Evolutionary conservation across 2,329 filamentous ascomycete species (phyloP).

Genomic region (Colletotrichum scovillei): DNA sequence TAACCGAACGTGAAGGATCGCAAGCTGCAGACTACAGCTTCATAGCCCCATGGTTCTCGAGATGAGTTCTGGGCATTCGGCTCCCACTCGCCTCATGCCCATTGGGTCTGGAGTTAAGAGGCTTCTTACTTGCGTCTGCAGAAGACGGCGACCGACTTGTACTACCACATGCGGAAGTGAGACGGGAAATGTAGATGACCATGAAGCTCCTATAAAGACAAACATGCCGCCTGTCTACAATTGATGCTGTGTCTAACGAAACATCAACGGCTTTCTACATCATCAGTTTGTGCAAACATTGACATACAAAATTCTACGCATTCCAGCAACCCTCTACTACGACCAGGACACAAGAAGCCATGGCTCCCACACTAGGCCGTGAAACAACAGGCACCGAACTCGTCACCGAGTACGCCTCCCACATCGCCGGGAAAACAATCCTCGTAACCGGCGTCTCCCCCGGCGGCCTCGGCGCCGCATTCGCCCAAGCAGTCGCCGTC

Average conservation of each 20-base stretch:
- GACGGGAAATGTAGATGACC: background rate
- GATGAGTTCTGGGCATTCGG: background rate
- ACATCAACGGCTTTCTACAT: no score
- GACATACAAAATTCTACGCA: no score
- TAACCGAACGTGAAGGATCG: background rate
- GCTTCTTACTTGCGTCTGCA: background rate
- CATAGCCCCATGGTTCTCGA: background rate
- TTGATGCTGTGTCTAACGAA: background rate
- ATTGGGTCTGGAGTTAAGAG: background rate
- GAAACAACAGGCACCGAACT: slow-evolving; percentile 42
- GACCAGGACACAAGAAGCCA: background rate
- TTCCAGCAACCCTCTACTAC: background rate
- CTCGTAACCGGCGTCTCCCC: slow-evolving; percentile 57
- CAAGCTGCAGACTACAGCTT: background rate
- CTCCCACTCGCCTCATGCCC: background rate
- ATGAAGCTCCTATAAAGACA: background rate
- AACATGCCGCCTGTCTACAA: background rate
- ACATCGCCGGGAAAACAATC: slow-evolving; percentile 51
- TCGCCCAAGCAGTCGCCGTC: slow-evolving; percentile 50
- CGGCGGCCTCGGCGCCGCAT: slow-evolving; percentile 51
- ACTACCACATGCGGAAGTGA: background rate
- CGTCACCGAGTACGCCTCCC: slow-evolving; percentile 41
- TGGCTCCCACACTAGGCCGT: slow-evolving; percentile 11
- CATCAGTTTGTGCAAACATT: no score
- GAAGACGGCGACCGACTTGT: background rate